These are phyloP conservation scores for Malus hybrid DNA, from an alignment of 331 rosid genomes.

Conservation along the genomic window DNA sequence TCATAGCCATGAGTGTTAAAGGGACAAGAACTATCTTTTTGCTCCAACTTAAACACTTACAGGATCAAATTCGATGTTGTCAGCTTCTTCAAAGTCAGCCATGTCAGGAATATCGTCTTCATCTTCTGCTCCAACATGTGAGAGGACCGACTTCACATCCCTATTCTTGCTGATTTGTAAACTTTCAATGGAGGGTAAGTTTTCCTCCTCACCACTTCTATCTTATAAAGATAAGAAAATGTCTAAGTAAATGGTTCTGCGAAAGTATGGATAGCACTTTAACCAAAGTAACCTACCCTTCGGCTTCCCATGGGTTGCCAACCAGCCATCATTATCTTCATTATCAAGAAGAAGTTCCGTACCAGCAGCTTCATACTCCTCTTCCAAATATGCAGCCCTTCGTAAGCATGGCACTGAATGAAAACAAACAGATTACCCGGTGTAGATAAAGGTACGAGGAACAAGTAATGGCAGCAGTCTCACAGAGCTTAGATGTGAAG, in stretches of 20 bases:
- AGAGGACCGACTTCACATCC: slow-evolving; percentile 36
- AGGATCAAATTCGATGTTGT: slow-evolving; percentile 52
- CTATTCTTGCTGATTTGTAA: slow-evolving; percentile 61
- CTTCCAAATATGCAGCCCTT: slow-evolving; percentile 89
- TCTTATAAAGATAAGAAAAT: slow-evolving; percentile 33
- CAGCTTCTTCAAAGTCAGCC: slow-evolving; percentile 72
- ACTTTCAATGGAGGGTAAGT: slow-evolving; percentile 81
- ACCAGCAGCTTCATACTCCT: slow-evolving; percentile 96
- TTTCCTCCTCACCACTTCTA: slow-evolving; percentile 63
- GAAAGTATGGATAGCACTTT: neutral
- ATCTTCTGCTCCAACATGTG: slow-evolving; percentile 60
- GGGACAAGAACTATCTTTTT: neutral
- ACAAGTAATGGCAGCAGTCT: neutral
- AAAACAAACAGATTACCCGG: neutral
- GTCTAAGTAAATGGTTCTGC: slow-evolving; percentile 10
- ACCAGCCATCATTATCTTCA: slow-evolving; percentile 95
- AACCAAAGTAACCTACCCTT: slow-evolving; percentile 39
- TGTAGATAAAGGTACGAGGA: neutral
- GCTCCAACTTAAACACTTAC: neutral
- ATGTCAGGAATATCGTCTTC: slow-evolving; percentile 94
- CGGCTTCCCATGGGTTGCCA: slow-evolving; percentile 96
- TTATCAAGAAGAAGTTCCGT: slow-evolving; percentile 84
- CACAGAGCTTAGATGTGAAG: neutral
- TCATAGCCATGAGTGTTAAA: neutral
- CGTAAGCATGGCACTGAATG: slow-evolving; percentile 86